Conservation (phyloP, 306 rosid species). For the Nissolia schottii region DNA sequence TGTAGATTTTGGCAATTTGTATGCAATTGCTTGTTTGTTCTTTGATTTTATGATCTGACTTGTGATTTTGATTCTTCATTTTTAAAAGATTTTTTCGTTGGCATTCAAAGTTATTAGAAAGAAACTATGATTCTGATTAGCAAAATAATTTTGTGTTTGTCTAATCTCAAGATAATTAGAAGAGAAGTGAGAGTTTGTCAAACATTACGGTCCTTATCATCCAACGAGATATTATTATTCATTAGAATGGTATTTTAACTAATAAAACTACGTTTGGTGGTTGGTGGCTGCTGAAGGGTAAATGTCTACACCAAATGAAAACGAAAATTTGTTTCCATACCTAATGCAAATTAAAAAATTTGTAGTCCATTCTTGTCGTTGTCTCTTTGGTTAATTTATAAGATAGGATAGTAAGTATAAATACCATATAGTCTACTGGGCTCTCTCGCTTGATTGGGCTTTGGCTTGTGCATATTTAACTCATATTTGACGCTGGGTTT, state of each 20-base stretch:
- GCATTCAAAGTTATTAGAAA: background rate
- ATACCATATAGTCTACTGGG: background rate
- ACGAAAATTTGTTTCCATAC: background rate
- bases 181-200: background rate
- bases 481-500: no score
- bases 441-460: no score
- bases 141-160: background rate
- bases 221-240: background rate
- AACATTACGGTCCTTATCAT: background rate
- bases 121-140: background rate
- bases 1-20: background rate
- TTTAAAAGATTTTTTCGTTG: background rate
- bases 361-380: background rate
- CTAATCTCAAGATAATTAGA: background rate
- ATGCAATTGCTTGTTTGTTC: background rate
- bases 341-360: slow-evolving; percentile 12
- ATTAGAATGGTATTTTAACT: background rate
- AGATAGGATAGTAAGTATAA: background rate
- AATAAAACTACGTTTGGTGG: slow-evolving; percentile 5
- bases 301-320: background rate
- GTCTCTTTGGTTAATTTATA: background rate
- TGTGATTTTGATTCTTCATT: background rate
- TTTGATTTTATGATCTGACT: background rate
- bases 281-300: background rate
- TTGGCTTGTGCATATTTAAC: no score